phyloP scores from a whole-genome alignment of 768 basidiomycete genomes.

The Lactifluus echinatus region DNA sequence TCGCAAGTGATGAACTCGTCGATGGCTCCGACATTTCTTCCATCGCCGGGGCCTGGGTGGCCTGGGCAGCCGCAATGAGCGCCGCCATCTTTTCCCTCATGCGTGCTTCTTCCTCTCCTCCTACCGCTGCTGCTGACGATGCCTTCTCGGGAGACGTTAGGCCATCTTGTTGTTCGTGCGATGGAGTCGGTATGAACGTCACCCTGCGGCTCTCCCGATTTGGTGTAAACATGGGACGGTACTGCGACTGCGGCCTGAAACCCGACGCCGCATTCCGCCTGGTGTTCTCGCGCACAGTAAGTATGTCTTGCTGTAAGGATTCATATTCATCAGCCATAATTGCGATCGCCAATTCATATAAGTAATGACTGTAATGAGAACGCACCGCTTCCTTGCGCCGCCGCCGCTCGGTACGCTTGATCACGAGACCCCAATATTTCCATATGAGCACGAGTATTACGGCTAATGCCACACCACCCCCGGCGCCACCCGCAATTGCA shows the following conservation, averaged over 20 bases:
- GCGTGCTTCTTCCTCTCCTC: background rate
- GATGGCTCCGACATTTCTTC: background rate
- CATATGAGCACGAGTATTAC: slow-evolving; percentile 36
- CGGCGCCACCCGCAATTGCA: slow-evolving; percentile 43
- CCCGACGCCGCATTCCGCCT: slow-evolving; percentile 31
- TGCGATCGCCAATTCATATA: background rate
- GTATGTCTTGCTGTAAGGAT: slow-evolving; percentile 22
- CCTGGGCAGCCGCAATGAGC: background rate
- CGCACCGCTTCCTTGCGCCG: slow-evolving; percentile 27
- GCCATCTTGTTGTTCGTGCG: background rate
- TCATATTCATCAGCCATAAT: background rate
- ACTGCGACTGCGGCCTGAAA: slow-evolving; percentile 10
- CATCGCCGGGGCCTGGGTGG: too few species aligned
- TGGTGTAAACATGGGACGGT: slow-evolving; percentile 2
- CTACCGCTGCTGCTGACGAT: background rate
- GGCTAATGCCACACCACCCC: slow-evolving; percentile 40
- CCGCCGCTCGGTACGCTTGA: slow-evolving; percentile 31
- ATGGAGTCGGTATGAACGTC: slow-evolving; percentile 29
- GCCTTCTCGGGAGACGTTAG: background rate
- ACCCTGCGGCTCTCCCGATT: slow-evolving; percentile 29
- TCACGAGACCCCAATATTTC: slow-evolving; percentile 38
- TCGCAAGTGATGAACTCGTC: background rate
- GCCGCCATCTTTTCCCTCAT: background rate
- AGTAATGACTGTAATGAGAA: slow-evolving; percentile 1
- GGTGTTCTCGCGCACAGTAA: slow-evolving; percentile 34